phyloP scores from a whole-genome alignment of 345 rosid genomes.

The Euphorbia tirucalli region DNA sequence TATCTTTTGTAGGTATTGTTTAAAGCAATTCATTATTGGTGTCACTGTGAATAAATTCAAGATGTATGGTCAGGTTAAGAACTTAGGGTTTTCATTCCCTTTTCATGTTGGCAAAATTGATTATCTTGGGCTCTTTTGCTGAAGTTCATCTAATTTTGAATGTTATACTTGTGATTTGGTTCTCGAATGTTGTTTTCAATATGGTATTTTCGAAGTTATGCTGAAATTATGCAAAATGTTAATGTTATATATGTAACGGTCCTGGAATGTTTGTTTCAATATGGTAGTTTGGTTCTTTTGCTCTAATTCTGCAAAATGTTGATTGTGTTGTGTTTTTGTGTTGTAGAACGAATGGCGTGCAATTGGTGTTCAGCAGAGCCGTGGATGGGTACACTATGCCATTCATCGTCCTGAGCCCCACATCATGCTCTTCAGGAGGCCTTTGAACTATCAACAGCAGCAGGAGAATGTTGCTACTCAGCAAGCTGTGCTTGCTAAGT shows the following conservation, averaged over 20 bases:
- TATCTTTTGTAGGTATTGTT: too few species aligned
- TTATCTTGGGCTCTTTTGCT: background rate
- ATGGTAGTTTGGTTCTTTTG: background rate
- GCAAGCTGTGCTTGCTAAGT: constrained; percentile 50
- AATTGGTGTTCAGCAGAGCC: constrained; percentile 93
- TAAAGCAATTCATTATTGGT: too few species aligned
- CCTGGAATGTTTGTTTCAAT: background rate
- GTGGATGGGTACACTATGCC: constrained; percentile 97
- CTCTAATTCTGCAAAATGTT: background rate
- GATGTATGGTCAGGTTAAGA: too few species aligned
- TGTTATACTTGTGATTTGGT: background rate
- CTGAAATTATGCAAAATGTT: too few species aligned
- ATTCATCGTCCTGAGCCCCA: constrained; percentile 98
- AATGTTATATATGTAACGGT: too few species aligned
- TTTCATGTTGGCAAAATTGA: too few species aligned
- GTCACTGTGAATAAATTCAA: too few species aligned
- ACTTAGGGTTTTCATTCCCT: too few species aligned
- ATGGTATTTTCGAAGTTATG: too few species aligned
- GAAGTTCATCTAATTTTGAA: background rate
- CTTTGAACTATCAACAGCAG: constrained; percentile 88
- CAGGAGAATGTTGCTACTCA: constrained; percentile 73
- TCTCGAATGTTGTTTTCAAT: too few species aligned
- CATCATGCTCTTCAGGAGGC: constrained; percentile 94
- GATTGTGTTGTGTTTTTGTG: background rate
- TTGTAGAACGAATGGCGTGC: constrained; percentile 90